Base-by-base conservation (phyloP, 2,329 filamentous ascomycete genomes). In the Myriosclerotinia duriaeana region DNA sequence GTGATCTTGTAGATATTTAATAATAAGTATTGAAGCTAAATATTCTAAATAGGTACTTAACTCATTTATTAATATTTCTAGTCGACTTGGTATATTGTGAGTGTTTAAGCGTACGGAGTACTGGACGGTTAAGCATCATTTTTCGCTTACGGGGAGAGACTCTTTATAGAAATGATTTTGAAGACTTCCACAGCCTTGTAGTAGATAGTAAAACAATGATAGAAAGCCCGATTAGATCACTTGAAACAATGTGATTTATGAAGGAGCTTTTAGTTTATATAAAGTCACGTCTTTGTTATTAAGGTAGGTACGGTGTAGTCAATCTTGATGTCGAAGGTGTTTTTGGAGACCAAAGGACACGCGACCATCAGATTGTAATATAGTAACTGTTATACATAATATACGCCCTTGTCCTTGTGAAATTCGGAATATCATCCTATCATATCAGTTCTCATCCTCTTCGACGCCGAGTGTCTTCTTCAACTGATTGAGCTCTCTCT, bases 391-490 rank as follows among this genome's bases (percentile, higher is more conserved):
- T 61, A 20, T 61, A 61, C 58, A 61, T 38, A n/a, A 50, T 61
- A n/a, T 50, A 40, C 46, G 30, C 46, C 44, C 20, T n/a, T 38
- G 26, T 40, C 34, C n/a, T 52, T 17, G 34, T 42, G n/a, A 53
- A 48, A 36, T 53, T 56, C 40, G 26, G 20, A 36, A 61, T 61
- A 9, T 26, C 48, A 15, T 60, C 26, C 22, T 46, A 61, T 48
- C 56, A 50, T 20, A 60, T 60, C 48, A 65, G 53, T 46, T 67
- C 59, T 70, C 69, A 58, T 73, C 72, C 42, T 76, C 74, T 44
- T 75, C 73, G 59, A 76, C 74, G 17, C 75, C 75, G 42, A 76
- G 66, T 9, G 71, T 71, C 46, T 64, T 72, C 66, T 75, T 76
- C 53, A 76, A 60, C 15, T 69, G 66, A 64, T 75, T 69, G 34